Conservation (phyloP, 352 stramenopile species). For the Pythium utonaiense region DNA sequence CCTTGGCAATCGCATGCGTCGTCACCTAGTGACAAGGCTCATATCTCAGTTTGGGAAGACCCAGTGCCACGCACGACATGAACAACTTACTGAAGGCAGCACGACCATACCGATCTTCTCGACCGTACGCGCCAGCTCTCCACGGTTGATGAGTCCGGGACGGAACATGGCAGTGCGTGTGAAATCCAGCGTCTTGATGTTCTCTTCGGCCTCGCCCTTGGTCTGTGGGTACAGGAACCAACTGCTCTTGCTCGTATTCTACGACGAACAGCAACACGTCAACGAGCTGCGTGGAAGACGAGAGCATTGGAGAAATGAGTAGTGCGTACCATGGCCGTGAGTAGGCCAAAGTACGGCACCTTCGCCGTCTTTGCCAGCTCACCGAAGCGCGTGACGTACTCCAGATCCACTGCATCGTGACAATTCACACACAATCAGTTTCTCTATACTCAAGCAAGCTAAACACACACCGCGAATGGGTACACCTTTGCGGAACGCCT, state of each 20-base stretch:
- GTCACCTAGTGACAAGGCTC: conserved; percentile 25
- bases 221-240: conserved; percentile 80
- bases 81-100: conserved; percentile 42
- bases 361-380: conserved; percentile 41
- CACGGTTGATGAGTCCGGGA: conserved; percentile 54
- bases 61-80: background rate
- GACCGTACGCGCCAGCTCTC: conserved; percentile 43
- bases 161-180: conserved; percentile 53
- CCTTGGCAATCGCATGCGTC: conserved; percentile 47
- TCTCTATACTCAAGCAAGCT: too few species aligned
- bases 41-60: too few species aligned
- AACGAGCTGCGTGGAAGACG: too few species aligned
- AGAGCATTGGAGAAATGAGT: background rate
- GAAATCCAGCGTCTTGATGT: conserved; percentile 55
- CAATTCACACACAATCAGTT: too few species aligned
- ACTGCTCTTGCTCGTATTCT: conserved; percentile 53
- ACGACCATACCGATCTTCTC: conserved; percentile 54
- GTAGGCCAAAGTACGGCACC: conserved; percentile 59
- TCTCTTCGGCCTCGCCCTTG: conserved; percentile 72
- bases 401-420: conserved; percentile 65
- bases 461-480: background rate
- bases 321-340: conserved; percentile 50
- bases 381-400: conserved; percentile 58
- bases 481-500: conserved; percentile 21
- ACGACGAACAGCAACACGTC: too few species aligned